Evolutionary conservation across 2,329 filamentous ascomycete species (phyloP), one percentile per base, ranked within the genome.

Genomic region (Aspergillus chevalieri): DNA sequence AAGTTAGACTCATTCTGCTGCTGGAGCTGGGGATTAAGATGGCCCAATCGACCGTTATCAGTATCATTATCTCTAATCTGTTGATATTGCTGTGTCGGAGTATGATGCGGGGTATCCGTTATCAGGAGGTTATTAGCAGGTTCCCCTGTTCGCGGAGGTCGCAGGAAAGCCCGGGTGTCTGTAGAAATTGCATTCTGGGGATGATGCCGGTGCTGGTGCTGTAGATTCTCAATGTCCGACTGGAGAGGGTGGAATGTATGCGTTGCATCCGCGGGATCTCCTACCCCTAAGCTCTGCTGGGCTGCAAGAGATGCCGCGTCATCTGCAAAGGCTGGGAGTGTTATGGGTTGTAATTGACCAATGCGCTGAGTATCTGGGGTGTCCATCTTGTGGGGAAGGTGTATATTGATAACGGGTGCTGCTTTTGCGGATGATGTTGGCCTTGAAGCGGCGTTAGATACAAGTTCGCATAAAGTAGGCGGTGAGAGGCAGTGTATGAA

Each of bases 221-320:
- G 47, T 26, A 62, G 54, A 38, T 57, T 55, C 44, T 54, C 63
- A 24, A 61, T 50, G 12, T 60, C 44, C 24, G 54, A 43, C 26
- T 62, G 58, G 46, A 67, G 61, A 12, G 61, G 47, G 8, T 59
- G 59, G 22, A 68, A 61, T 5, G 60, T 50, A 43, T 63, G 61
- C 15, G 62, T 17, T 14, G 21, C 51, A 38, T 63, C 60, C 14
- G 52, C 36, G 4, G 41, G 26, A 43, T 54, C 47, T 46, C 53
- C 47, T 30, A 63, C 47, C 19, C n/a, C 9, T 3, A 39, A 44
- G 17, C 48, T 44, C 17, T 45, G 50, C 43, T 49, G 50, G 22
- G 36, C 53, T 24, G 57, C 51, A 44, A 62, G 43, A 38, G 50
- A 52, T 42, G 56, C 54, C 49, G 53, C 53, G 43, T 64, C 57